phyloP scores from a whole-genome alignment of 2,329 filamentous ascomycete species.

The Colletotrichum sp. region DNA sequence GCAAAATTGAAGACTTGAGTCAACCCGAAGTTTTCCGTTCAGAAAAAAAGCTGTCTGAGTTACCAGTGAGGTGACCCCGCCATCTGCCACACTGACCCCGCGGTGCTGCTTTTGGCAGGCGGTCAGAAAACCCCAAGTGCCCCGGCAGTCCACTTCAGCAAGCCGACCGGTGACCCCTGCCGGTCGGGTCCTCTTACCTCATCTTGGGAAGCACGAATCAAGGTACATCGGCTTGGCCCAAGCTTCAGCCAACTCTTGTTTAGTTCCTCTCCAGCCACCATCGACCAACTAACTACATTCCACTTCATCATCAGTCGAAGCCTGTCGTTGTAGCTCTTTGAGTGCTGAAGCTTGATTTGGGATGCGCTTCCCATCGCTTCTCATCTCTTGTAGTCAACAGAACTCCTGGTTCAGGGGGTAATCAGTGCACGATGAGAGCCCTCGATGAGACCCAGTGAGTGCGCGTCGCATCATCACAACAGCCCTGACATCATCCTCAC shows the following conservation, averaged over 20 bases:
- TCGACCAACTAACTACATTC: slow-evolving; percentile 7
- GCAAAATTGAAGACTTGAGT: background rate
- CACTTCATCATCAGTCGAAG: background rate
- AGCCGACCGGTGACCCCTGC: background rate
- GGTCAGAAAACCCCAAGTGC: background rate
- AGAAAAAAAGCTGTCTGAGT: background rate
- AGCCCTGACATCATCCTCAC: slow-evolving; percentile 23
- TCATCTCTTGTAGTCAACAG: background rate
- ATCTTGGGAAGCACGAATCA: background rate
- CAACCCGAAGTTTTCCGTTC: background rate
- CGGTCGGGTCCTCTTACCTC: background rate
- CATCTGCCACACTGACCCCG: background rate
- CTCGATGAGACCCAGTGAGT: slow-evolving; percentile 19
- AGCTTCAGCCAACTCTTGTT: slow-evolving; percentile 2
- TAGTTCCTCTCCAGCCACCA: slow-evolving; percentile 14
- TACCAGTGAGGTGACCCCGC: slow-evolving; percentile 1
- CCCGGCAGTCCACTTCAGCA: background rate
- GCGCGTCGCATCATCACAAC: background rate
- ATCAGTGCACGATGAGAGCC: slow-evolving; percentile 1
- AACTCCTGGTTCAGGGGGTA: background rate
- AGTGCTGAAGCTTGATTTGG: background rate
- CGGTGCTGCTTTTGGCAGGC: slow-evolving; percentile 7
- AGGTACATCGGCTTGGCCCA: slow-evolving; percentile 10
- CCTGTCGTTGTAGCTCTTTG: background rate
- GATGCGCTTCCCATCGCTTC: background rate